Base-by-base conservation (phyloP, 345 rosid genomes). In the Melastoma malabathricum region DNA sequence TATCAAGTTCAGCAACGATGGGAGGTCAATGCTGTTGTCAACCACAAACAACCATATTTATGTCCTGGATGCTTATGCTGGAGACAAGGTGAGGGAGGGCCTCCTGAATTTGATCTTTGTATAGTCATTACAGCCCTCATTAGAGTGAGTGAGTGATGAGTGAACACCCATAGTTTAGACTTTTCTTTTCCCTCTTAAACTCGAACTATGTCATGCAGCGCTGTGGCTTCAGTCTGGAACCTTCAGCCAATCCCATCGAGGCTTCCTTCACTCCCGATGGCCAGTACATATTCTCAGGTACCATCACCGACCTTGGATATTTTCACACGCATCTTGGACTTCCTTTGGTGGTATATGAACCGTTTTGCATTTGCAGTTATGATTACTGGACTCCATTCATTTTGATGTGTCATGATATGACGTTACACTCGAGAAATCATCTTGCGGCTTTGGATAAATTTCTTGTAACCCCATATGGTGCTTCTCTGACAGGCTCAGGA, bases 241-340 rank as follows among this genome's bases (percentile, higher is more conserved):
- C 89, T 51, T 86, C 84, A 54, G 85, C 77, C 66, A 64, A 83
- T 53, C 72, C 78, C 4, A 75, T 82, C 50, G 95, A 87, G 59
- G 94, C 97, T 67, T 82, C 97, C 49, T 80, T 92, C 68, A 79
- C 98, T 23, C 98, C 98, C 16, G 97, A 92, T 70, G 96, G 98
- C 60, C 85, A 87, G 57, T 92, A 92, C 54, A 81, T 92, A 58
- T 61, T 87, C 47, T 92, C 97, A 79, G 97, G 97, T 92, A 77
- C 15, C 38, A 17, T 23, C 48, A 10, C 18, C 19, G 2, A 46
- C 19, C n/a, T 47, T 34, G 5, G 20, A 16, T 38, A 16, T 31
- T 22, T 5, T 12, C 54, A 29, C 18, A 14, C 41, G 7, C 18
- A 13, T 22, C 19, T 51, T 29, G 44, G 15, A 51, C 12, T 31